Percentiles rank a stretch among this genome's conserved stretches.
These are phyloP conservation scores for Bruguiera gymnorhiza DNA, from an alignment of 345 rosid genomes.

Conservation along the genomic window DNA sequence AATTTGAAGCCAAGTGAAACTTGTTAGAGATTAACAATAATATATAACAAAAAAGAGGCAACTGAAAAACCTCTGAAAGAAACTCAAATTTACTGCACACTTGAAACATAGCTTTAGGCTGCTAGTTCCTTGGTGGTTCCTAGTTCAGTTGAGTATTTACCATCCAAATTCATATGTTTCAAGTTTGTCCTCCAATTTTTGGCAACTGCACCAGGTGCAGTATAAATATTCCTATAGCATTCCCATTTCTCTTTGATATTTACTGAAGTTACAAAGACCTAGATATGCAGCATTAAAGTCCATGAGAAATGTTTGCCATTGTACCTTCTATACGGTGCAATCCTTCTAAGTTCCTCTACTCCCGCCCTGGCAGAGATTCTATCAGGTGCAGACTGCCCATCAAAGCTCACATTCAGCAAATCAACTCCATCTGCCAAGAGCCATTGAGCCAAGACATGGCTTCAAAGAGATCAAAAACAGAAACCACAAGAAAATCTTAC, in stretches of 20 bases:
- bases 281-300: not conserved
- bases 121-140: not conserved
- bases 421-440: slow-evolving; percentile 70
- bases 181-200: not conserved
- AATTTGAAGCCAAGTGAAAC: no score
- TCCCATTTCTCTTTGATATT: not conserved
- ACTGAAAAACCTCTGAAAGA: not conserved
- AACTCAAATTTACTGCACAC: not conserved
- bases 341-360: slow-evolving; percentile 57
- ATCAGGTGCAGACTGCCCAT: slow-evolving; percentile 86
- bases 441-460: not conserved
- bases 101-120: not conserved
- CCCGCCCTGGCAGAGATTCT: slow-evolving; percentile 83
- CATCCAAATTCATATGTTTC: not conserved
- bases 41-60: no score
- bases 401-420: slow-evolving; percentile 89
- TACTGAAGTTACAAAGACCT: not conserved
- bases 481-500: slow-evolving; percentile 4
- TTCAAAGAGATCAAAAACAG: not conserved
- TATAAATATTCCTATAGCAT: not conserved
- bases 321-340: slow-evolving; percentile 79
- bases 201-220: not conserved
- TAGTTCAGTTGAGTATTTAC: not conserved
- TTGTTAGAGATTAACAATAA: no score
- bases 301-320: not conserved